Conservation (phyloP, 2,329 filamentous ascomycete genomes). For the Aspergillus transmontanensis region DNA sequence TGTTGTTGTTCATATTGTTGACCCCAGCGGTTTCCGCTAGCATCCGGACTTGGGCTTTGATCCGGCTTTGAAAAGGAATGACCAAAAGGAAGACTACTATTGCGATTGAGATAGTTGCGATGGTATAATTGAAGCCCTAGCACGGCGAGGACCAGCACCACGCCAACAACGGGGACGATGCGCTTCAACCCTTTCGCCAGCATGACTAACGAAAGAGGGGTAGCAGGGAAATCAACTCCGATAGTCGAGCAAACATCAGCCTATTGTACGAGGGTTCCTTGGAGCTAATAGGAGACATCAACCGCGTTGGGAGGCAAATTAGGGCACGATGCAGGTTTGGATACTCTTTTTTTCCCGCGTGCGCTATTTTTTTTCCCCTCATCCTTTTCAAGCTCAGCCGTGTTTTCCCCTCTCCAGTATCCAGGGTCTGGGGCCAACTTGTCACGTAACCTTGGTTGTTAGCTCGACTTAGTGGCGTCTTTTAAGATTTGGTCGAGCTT, state of each 20-base stretch:
- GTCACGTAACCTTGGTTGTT: neutral
- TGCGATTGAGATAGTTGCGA: neutral
- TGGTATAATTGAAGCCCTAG: neutral
- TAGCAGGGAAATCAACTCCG: neutral
- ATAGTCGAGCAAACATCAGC: neutral
- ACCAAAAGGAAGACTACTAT: neutral
- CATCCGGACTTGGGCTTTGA: no score
- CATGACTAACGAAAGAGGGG: slow-evolving; percentile 2
- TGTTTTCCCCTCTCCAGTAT: neutral
- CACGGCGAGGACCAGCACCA: neutral
- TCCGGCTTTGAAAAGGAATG: neutral
- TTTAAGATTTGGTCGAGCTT: neutral
- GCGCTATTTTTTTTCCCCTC: neutral
- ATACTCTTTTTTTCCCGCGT: neutral
- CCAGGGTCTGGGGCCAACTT: neutral
- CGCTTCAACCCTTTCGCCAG: neutral
- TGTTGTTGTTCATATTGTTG: neutral
- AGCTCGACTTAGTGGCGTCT: neutral
- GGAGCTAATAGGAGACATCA: neutral
- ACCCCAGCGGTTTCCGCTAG: neutral
- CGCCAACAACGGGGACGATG: neutral
- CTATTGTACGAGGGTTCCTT: neutral
- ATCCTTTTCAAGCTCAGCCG: no score
- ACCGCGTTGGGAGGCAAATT: neutral
- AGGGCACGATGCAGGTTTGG: neutral